phyloP scores from a whole-genome alignment of 1,284 basidiomycete genomes.

The Quambalaria eucalypti region DNA sequence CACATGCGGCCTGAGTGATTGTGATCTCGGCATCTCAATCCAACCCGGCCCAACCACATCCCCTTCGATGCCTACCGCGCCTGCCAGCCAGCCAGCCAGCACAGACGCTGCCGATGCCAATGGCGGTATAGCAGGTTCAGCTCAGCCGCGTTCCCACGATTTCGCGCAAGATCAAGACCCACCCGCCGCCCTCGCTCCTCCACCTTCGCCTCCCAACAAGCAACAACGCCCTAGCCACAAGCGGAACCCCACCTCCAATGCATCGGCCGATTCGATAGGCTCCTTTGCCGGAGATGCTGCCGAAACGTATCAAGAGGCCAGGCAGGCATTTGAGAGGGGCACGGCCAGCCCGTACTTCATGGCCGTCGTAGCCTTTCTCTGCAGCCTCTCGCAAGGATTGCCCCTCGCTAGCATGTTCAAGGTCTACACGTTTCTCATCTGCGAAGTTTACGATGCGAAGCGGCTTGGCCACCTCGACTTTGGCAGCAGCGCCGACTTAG shows the following conservation, averaged over 20 bases:
- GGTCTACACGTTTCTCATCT: constrained; percentile 36
- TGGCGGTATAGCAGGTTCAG: too few relatives aligned
- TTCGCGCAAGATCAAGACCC: too few relatives aligned
- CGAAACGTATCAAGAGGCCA: constrained; percentile 25
- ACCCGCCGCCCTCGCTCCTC: too few relatives aligned
- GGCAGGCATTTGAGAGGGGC: constrained; percentile 20
- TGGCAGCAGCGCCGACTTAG: not conserved
- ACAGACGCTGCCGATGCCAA: too few relatives aligned
- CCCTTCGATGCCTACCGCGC: too few relatives aligned
- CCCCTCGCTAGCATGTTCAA: constrained; percentile 37
- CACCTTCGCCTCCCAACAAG: too few relatives aligned
- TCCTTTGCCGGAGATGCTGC: constrained; percentile 19
- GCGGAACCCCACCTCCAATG: not conserved
- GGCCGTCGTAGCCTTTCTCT: constrained; percentile 34
- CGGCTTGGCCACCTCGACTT: not conserved
- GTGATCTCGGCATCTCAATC: too few relatives aligned
- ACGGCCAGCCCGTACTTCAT: constrained; percentile 30
- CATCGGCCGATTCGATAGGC: constrained; percentile 2
- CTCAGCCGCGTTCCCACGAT: too few relatives aligned
- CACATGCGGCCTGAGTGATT: too few relatives aligned
- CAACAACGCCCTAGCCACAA: not conserved
- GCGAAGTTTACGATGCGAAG: constrained; percentile 24
- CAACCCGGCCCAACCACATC: too few relatives aligned
- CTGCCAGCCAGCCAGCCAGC: too few relatives aligned
- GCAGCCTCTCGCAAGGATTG: constrained; percentile 31